phyloP scores from a whole-genome alignment of 768 basidiomycete genomes.

The Leccinum imitatum region DNA sequence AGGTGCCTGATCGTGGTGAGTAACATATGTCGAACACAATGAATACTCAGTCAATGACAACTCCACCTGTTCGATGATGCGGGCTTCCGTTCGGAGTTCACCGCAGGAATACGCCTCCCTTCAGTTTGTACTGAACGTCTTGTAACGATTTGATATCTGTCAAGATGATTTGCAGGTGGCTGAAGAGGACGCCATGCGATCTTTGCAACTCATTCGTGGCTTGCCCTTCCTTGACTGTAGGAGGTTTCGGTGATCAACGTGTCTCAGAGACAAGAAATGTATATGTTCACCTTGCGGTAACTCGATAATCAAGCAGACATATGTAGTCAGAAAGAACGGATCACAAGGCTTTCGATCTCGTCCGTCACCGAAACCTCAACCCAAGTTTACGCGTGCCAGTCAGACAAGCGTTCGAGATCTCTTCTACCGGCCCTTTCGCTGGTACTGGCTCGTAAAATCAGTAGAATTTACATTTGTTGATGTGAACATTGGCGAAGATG shows the following conservation, averaged over 20 bases:
- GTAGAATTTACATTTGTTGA: too few relatives aligned
- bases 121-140: neutral
- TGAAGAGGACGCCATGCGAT: too few relatives aligned
- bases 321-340: neutral
- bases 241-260: neutral
- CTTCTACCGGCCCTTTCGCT: neutral
- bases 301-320: neutral
- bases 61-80: neutral
- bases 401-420: neutral
- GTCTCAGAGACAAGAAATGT: neutral
- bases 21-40: neutral
- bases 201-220: neutral
- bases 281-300: neutral
- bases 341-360: neutral
- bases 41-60: neutral
- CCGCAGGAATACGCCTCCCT: neutral
- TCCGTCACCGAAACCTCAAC: neutral
- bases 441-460: too few relatives aligned
- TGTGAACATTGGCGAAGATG: too few relatives aligned
- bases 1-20: too few relatives aligned
- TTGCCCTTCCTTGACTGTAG: neutral
- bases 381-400: neutral
- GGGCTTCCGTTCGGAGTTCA: too few relatives aligned
- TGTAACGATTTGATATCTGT: neutral
- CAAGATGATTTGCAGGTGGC: neutral